Percentiles rank a stretch among this genome's conserved stretches.
These are phyloP conservation scores for Fusarium paranaense DNA, from an alignment of 2,329 filamentous ascomycete genomes.

Conservation along the genomic window DNA sequence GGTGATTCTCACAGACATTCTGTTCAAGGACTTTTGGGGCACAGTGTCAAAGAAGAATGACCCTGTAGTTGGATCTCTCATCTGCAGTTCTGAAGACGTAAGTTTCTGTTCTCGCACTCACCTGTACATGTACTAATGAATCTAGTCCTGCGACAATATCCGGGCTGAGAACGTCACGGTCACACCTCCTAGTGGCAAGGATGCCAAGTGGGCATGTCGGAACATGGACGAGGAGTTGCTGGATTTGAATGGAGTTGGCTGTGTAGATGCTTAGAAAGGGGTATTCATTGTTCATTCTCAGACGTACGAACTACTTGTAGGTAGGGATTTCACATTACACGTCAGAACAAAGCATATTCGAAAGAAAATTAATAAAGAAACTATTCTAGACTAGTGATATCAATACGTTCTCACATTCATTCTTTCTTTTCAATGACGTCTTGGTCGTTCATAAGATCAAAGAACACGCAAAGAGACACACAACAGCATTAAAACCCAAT, in stretches of 20 bases:
- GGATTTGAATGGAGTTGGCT: slow-evolving; percentile 10
- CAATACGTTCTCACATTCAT: too few species aligned
- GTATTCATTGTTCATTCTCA: neutral
- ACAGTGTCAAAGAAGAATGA: slow-evolving; percentile 36
- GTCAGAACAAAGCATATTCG: too few species aligned
- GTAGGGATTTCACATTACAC: too few species aligned
- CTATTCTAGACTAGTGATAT: too few species aligned
- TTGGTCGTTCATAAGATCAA: too few species aligned
- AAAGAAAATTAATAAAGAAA: too few species aligned
- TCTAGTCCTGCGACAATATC: slow-evolving; percentile 58
- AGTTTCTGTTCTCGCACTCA: neutral
- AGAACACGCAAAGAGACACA: too few species aligned
- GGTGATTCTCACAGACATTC: slow-evolving; percentile 35
- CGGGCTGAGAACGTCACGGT: slow-evolving; percentile 58
- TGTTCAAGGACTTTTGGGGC: slow-evolving; percentile 42
- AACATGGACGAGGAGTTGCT: slow-evolving; percentile 47
- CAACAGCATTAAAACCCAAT: too few species aligned
- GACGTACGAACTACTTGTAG: too few species aligned
- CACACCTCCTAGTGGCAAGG: slow-evolving; percentile 58
- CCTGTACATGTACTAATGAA: neutral
- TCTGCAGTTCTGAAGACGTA: slow-evolving; percentile 42
- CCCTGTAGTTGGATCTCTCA: slow-evolving; percentile 35
- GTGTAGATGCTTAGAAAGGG: neutral
- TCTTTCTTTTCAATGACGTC: too few species aligned
- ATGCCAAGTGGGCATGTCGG: slow-evolving; percentile 56